Conservation (phyloP, 1,284 basidiomycete genomes). For the Malassezia sp. region DNA sequence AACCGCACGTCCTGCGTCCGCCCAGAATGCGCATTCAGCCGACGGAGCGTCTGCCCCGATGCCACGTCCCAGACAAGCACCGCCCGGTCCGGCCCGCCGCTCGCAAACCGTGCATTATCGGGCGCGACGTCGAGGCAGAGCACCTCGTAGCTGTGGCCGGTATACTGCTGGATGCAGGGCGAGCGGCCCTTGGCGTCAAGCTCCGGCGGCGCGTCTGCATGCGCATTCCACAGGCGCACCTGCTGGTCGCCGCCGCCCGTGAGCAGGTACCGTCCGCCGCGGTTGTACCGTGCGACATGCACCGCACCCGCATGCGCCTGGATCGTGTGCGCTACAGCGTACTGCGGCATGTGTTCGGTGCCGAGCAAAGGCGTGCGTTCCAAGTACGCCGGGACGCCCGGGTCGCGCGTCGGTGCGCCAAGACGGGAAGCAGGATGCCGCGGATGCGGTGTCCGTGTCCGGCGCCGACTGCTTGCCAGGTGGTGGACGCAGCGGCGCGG, state of each 20-base stretch:
- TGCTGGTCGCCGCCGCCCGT: conserved; percentile 82
- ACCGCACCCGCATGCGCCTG: conserved; percentile 41
- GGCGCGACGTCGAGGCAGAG: conserved; percentile 72
- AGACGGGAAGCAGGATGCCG: too few species aligned
- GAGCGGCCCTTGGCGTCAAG: conserved; percentile 7
- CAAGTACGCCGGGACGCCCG: too few species aligned
- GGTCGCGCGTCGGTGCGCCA: too few species aligned
- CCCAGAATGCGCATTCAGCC: conserved; percentile 75
- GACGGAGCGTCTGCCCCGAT: conserved; percentile 65
- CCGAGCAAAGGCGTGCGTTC: too few species aligned
- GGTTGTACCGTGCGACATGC: conserved; percentile 46
- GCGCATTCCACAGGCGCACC: conserved; percentile 81
- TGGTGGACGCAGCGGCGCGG: too few species aligned
- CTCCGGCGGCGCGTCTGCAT: conserved; percentile 50
- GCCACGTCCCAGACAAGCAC: conserved; percentile 94
- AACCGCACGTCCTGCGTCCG: conserved; percentile 84
- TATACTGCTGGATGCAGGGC: conserved; percentile 61
- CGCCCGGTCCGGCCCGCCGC: conserved; percentile 79
- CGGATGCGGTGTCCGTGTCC: too few species aligned
- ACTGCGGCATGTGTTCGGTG: too few species aligned
- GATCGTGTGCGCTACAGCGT: conserved; percentile 9
- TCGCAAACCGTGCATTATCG: conserved; percentile 86
- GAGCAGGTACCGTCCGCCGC: conserved; percentile 67
- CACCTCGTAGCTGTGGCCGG: conserved; percentile 86
- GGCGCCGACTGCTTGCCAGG: too few species aligned